Evolutionary conservation across 2,329 filamentous ascomycete species (phyloP).

Genomic region (Diaporthe helianthi): DNA sequence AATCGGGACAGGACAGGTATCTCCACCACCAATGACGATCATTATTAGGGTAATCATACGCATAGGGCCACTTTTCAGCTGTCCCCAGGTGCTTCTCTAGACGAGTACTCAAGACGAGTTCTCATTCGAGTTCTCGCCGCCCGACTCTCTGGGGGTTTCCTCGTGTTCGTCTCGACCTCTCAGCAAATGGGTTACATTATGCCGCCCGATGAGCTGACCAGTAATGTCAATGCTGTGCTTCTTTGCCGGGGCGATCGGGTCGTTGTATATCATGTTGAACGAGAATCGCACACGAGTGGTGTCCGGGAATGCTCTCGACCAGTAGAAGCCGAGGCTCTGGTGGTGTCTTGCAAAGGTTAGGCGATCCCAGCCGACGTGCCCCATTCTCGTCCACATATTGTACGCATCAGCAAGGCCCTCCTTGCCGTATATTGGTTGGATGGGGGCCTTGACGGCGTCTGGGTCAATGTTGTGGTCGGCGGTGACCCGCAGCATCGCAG

Average conservation of each 20-base stretch:
- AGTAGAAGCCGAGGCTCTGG: constrained; percentile 3
- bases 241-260: background rate
- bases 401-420: background rate
- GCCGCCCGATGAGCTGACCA: constrained; percentile 5
- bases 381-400: background rate
- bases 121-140: background rate
- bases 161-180: background rate
- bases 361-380: background rate
- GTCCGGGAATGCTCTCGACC: background rate
- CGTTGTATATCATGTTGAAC: background rate
- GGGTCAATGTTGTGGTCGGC: background rate
- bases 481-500: background rate
- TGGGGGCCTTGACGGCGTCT: background rate
- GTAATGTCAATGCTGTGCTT: background rate
- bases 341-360: background rate
- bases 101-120: background rate
- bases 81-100: background rate
- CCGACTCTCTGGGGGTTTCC: background rate
- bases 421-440: constrained; percentile 4
- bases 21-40: background rate
- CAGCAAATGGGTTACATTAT: background rate
- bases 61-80: background rate
- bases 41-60: background rate
- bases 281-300: background rate
- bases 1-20: background rate